Evolutionary conservation across 768 basidiomycete species (phyloP).

Genomic region (Hygrophorus pudorinus): DNA sequence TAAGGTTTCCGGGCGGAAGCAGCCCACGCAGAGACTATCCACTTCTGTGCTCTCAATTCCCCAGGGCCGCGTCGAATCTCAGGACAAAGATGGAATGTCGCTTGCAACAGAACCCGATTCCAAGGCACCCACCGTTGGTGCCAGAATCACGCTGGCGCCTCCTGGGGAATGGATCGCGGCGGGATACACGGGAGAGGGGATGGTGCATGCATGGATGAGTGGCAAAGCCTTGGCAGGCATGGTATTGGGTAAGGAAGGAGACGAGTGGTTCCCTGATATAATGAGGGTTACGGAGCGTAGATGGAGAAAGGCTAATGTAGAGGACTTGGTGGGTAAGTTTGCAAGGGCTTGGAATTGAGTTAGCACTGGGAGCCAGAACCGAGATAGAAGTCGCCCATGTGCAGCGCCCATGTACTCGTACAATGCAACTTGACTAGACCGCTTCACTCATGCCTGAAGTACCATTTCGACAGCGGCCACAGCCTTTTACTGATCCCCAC

Average conservation of each 20-base stretch:
- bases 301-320: constrained; percentile 34
- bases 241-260: constrained; percentile 35
- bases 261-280: constrained; percentile 12
- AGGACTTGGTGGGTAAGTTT: constrained; percentile 19
- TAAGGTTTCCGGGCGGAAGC: constrained; percentile 32
- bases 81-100: neutral
- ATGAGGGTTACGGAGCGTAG: constrained; percentile 37
- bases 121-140: neutral
- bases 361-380: no score
- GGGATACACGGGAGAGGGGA: constrained; percentile 65
- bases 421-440: no score
- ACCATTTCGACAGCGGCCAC: no score
- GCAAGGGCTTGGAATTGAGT: neutral
- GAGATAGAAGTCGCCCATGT: no score
- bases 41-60: neutral
- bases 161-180: constrained; percentile 67
- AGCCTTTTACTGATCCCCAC: no score
- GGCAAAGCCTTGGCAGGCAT: constrained; percentile 49
- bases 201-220: constrained; percentile 62
- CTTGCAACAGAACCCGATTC: no score
- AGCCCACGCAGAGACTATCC: constrained; percentile 8
- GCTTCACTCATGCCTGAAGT: no score
- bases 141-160: constrained; percentile 12
- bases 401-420: no score
- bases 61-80: neutral